Conservation (phyloP, 2,329 filamentous ascomycete species). For the Alternaria arbusti region DNA sequence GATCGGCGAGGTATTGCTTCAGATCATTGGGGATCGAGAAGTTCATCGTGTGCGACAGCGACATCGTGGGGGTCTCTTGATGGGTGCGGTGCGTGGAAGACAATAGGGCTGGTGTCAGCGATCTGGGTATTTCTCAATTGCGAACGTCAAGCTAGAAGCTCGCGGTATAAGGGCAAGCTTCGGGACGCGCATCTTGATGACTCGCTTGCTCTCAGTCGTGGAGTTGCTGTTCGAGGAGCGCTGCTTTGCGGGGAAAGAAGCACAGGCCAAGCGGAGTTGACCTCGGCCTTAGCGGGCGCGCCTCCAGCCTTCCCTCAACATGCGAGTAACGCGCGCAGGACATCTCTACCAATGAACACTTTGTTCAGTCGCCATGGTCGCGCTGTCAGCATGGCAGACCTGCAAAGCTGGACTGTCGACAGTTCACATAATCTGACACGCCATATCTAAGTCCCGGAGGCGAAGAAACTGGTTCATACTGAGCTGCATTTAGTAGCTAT, state of each 20-base stretch:
- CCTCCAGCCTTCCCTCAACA: background rate
- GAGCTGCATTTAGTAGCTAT: background rate
- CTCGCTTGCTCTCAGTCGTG: slow-evolving; percentile 33
- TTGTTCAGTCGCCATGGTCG: background rate
- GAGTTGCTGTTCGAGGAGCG: slow-evolving; percentile 9
- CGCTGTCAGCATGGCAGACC: background rate
- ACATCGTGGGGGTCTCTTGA: background rate
- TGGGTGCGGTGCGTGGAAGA: background rate
- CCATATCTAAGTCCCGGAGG: background rate
- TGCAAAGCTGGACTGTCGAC: background rate
- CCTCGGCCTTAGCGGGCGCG: background rate
- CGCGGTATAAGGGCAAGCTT: slow-evolving; percentile 13
- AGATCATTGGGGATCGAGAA: slow-evolving; percentile 63
- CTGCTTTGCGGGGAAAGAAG: slow-evolving; percentile 24
- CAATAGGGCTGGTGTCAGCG: background rate
- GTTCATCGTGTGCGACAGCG: slow-evolving; percentile 18
- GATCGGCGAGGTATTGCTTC: slow-evolving; percentile 54
- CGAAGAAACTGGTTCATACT: background rate
- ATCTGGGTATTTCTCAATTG: background rate
- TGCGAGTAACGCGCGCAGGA: background rate
- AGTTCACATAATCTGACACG: background rate
- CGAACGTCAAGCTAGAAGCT: background rate
- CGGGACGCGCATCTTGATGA: slow-evolving; percentile 32
- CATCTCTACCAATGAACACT: background rate
- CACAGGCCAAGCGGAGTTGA: slow-evolving; percentile 17